phyloP scores from a whole-genome alignment of 1,284 basidiomycete genomes.

The Malassezia nana region DNA sequence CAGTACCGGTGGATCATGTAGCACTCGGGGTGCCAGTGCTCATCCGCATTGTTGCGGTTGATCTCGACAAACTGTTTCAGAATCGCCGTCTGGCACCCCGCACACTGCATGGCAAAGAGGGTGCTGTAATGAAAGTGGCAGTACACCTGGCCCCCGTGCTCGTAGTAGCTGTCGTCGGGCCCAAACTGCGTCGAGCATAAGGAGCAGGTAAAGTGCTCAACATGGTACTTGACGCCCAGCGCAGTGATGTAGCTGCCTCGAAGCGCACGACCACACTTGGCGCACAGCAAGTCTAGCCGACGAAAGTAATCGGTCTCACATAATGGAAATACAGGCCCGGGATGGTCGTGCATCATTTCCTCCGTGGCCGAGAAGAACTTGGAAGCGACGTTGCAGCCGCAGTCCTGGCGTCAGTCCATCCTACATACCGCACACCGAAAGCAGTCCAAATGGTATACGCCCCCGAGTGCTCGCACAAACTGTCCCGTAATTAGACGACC shows the following conservation, averaged over 20 bases:
- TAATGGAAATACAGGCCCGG: slow-evolving; percentile 36
- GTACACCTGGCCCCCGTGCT: slow-evolving; percentile 85
- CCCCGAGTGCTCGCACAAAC: slow-evolving; percentile 87
- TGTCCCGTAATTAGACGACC: slow-evolving; percentile 64
- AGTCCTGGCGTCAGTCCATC: slow-evolving; percentile 60
- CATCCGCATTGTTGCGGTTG: slow-evolving; percentile 91
- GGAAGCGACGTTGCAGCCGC: slow-evolving; percentile 85
- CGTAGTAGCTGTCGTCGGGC: slow-evolving; percentile 96
- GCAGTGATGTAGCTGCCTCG: slow-evolving; percentile 98
- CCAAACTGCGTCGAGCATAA: slow-evolving; percentile 92
- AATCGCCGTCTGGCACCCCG: slow-evolving; percentile 94
- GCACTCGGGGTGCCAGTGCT: slow-evolving; percentile 99
- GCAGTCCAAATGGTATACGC: slow-evolving; percentile 89
- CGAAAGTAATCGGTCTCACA: slow-evolving; percentile 98
- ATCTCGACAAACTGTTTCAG: slow-evolving; percentile 99
- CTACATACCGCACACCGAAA: slow-evolving; percentile 81
- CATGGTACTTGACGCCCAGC: slow-evolving; percentile 97
- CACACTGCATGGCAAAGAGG: slow-evolving; percentile 94
- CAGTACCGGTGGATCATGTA: slow-evolving; percentile 99
- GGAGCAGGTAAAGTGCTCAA: slow-evolving; percentile 98
- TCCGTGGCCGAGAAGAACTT: slow-evolving; percentile 79
- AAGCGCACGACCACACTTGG: slow-evolving; percentile 84
- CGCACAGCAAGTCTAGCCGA: slow-evolving; percentile 88
- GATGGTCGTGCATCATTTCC: slow-evolving; percentile 60
- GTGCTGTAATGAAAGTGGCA: slow-evolving; percentile 79